These are phyloP conservation scores for Roridomyces roridus DNA, from an alignment of 768 basidiomycete genomes.

Conservation along the genomic window DNA sequence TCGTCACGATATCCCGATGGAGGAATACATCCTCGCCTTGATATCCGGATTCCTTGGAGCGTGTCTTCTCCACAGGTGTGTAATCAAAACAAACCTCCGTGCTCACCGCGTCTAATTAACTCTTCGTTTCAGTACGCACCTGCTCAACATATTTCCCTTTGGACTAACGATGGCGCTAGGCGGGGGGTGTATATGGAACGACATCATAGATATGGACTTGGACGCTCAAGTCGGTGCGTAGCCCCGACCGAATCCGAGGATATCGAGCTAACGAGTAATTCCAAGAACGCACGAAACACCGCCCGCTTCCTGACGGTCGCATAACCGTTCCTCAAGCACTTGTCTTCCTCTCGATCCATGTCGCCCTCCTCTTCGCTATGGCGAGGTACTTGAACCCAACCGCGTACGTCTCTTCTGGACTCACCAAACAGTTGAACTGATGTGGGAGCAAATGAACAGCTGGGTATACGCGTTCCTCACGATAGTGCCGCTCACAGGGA, in stretches of 20 bases:
- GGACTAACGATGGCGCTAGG: neutral
- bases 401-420: neutral
- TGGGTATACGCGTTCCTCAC: slow-evolving; percentile 1
- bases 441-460: no score
- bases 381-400: neutral
- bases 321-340: neutral
- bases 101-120: no score
- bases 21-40: neutral
- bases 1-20: neutral
- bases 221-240: neutral
- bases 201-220: neutral
- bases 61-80: slow-evolving; percentile 5
- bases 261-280: neutral
- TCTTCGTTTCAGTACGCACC: neutral
- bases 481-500: neutral
- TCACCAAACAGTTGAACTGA: no score
- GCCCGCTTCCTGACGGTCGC: neutral
- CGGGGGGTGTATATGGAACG: neutral
- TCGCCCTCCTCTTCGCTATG: neutral
- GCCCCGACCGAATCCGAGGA: no score
- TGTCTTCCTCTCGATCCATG: neutral
- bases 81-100: no score
- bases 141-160: neutral
- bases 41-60: neutral
- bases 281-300: slow-evolving; percentile 1